These are phyloP conservation scores for Dunaliella primolecta DNA, from an alignment of 139 green algal species.

Conservation along the genomic window DNA sequence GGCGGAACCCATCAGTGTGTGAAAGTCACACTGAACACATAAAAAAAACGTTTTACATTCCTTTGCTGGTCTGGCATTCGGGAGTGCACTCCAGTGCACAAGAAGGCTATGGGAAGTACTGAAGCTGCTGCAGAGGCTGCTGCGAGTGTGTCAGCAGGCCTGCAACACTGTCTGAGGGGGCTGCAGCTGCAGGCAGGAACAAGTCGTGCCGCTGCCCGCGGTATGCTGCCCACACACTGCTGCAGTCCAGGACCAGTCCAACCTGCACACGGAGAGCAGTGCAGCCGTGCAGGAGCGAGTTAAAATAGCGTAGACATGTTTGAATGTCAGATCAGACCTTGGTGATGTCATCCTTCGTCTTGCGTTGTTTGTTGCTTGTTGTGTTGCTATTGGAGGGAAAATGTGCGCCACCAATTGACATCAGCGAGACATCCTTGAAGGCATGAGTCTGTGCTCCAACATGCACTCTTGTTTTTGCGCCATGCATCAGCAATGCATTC, in stretches of 20 bases:
- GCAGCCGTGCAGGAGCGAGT: background rate
- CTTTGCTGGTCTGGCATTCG: no score
- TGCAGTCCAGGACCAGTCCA: slow-evolving; percentile 48
- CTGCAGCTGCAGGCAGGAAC: slow-evolving; percentile 72
- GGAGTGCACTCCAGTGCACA: no score
- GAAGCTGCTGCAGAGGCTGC: slow-evolving; percentile 7
- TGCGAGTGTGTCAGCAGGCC: slow-evolving; percentile 62
- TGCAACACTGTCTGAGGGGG: slow-evolving; percentile 54
- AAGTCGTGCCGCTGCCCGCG: slow-evolving; percentile 77
- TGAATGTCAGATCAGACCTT: background rate
- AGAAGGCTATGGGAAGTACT: background rate
- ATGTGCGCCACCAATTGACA: no score
- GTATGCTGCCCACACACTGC: slow-evolving; percentile 77
- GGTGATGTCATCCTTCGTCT: background rate
- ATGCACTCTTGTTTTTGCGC: no score
- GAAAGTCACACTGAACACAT: no score
- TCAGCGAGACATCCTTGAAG: no score
- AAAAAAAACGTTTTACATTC: no score
- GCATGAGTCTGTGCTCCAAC: no score
- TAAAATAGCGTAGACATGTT: background rate
- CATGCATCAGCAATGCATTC: no score
- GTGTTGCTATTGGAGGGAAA: no score
- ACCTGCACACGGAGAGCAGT: slow-evolving; percentile 29
- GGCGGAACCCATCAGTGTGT: no score
- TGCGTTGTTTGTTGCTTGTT: no score